A percentile compares a stretch with the other conserved stretches of the same genome.
phyloP scores from a whole-genome alignment of 2,329 filamentous ascomycete species.

The Neurospora sp. region DNA sequence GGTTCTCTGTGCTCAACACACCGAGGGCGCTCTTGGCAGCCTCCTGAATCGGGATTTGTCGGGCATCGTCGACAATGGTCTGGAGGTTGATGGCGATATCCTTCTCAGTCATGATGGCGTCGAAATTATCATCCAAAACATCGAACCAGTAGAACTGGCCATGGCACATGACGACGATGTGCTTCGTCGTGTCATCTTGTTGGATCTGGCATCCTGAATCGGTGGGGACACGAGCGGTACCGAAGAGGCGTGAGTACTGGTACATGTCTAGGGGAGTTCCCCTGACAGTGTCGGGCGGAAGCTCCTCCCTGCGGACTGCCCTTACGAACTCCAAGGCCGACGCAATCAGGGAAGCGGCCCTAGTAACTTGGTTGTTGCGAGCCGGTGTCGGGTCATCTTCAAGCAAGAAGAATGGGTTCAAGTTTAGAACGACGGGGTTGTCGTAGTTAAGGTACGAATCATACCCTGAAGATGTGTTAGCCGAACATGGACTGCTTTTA shows the following conservation, averaged over 20 bases:
- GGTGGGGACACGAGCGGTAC: conserved; percentile 87
- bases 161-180: conserved; percentile 85
- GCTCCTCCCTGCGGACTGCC: conserved; percentile 83
- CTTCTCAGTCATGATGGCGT: conserved; percentile 94
- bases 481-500: not conserved
- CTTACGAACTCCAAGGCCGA: conserved; percentile 88
- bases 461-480: conserved; percentile 56
- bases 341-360: conserved; percentile 82
- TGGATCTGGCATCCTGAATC: conserved; percentile 93
- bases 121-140: conserved; percentile 85
- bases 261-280: conserved; percentile 93
- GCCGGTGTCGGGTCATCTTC: conserved; percentile 97
- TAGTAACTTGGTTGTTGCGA: conserved; percentile 90
- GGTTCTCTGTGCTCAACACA: conserved; percentile 90
- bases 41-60: conserved; percentile 81
- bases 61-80: conserved; percentile 84
- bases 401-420: conserved; percentile 95
- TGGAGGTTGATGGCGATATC: conserved; percentile 86
- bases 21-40: conserved; percentile 92
- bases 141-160: conserved; percentile 99
- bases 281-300: conserved; percentile 77
- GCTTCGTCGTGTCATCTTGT: conserved; percentile 85
- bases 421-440: conserved; percentile 91
- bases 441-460: conserved; percentile 98
- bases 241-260: conserved; percentile 91